Percentiles rank a stretch among this genome's conserved stretches.
Conservation (phyloP, 1,284 basidiomycete genomes). For the Cryptococcus sp. region DNA sequence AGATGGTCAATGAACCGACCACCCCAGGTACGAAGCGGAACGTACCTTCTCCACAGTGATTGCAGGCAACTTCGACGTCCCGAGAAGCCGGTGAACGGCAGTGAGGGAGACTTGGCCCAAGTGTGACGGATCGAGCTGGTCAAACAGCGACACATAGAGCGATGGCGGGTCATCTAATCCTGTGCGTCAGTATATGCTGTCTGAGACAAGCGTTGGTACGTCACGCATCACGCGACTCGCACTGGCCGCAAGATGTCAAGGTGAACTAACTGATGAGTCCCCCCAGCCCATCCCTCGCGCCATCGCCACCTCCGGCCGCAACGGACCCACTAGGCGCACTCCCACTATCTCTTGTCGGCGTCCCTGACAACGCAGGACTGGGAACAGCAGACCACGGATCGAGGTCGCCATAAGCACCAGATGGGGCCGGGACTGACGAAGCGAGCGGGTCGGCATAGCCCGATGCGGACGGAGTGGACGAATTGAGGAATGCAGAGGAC, state of each 20-base stretch:
- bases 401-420: constrained; percentile 60
- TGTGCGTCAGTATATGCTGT: constrained; percentile 34
- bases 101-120: constrained; percentile 76
- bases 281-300: constrained; percentile 27
- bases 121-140: constrained; percentile 66
- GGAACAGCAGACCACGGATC: constrained; percentile 86
- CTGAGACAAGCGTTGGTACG: not conserved
- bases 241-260: not conserved
- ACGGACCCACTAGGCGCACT: constrained; percentile 10
- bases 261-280: constrained; percentile 36
- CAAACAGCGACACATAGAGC: constrained; percentile 72
- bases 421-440: constrained; percentile 27
- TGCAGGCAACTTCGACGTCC: constrained; percentile 74
- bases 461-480: constrained; percentile 13
- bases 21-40: constrained; percentile 55
- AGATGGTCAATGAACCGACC: not conserved
- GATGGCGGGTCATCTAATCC: constrained; percentile 76
- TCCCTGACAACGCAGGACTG: constrained; percentile 58
- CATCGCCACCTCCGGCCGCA: constrained; percentile 2
- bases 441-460: constrained; percentile 41
- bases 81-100: constrained; percentile 73
- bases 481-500: constrained; percentile 27
- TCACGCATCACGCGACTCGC: not conserved
- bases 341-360: constrained; percentile 20
- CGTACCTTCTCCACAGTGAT: constrained; percentile 75